Percentiles rank a stretch among this genome's conserved stretches.
These are phyloP conservation scores for Colletotrichum cordylinicola DNA, from an alignment of 2,329 filamentous ascomycete species.

Conservation along the genomic window DNA sequence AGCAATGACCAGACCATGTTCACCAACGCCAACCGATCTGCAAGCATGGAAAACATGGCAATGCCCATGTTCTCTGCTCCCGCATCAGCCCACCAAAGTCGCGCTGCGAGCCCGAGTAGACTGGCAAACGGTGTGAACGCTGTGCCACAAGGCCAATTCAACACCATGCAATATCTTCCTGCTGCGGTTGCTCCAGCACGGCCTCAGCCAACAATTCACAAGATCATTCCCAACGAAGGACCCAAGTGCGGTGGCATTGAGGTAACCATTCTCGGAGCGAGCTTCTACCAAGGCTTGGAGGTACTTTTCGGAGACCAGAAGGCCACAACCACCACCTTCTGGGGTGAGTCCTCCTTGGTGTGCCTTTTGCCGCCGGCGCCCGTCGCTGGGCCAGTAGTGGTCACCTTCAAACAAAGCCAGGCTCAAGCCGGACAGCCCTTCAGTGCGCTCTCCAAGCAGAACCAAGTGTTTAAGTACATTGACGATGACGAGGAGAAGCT, in stretches of 20 bases:
- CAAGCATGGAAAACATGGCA: slow-evolving; percentile 69
- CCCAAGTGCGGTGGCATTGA: slow-evolving; percentile 85
- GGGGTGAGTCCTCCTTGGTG: slow-evolving; percentile 80
- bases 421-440: slow-evolving; percentile 39
- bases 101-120: slow-evolving; percentile 74
- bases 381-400: slow-evolving; percentile 71
- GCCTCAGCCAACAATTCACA: slow-evolving; percentile 69
- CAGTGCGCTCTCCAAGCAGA: slow-evolving; percentile 41
- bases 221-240: slow-evolving; percentile 83
- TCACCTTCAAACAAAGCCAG: slow-evolving; percentile 68
- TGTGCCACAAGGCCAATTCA: slow-evolving; percentile 49
- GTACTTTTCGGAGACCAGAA: slow-evolving; percentile 79
- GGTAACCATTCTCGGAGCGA: slow-evolving; percentile 82
- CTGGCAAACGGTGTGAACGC: slow-evolving; percentile 52
- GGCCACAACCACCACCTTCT: slow-evolving; percentile 77
- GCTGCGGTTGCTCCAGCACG: slow-evolving; percentile 55
- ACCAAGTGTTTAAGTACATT: slow-evolving; percentile 73
- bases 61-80: slow-evolving; percentile 75
- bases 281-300: slow-evolving; percentile 78
- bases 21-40: slow-evolving; percentile 60
- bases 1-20: slow-evolving; percentile 66
- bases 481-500: slow-evolving; percentile 74
- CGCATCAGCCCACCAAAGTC: slow-evolving; percentile 75
- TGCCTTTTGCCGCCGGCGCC: slow-evolving; percentile 77
- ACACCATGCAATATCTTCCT: slow-evolving; percentile 56